Evolutionary conservation across 176 grass and related monocot species (phyloP).

Genomic region (Cocos nucifera): DNA sequence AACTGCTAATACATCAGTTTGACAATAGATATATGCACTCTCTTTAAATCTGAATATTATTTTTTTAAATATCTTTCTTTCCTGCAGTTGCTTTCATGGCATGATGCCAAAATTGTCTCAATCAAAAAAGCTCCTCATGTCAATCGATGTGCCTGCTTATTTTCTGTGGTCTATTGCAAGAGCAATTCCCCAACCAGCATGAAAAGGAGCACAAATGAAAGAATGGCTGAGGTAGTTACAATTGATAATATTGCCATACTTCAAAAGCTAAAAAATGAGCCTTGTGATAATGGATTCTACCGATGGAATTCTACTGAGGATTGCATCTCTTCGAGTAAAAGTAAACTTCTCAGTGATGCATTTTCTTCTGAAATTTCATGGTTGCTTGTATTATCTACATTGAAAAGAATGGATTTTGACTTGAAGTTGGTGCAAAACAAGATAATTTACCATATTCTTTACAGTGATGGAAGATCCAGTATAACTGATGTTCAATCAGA

Average conservation of each 20-base stretch:
- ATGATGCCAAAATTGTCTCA: conserved; percentile 67
- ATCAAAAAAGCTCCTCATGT: conserved; percentile 36
- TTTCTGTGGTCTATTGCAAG: conserved; percentile 41
- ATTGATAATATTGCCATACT: conserved; percentile 50
- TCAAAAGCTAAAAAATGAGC: conserved; percentile 40
- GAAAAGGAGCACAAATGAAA: conserved; percentile 20
- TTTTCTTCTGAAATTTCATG: conserved; percentile 54
- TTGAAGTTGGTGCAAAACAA: conserved; percentile 50
- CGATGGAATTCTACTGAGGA: conserved; percentile 39
- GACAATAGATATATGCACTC: not conserved
- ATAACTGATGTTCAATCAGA: not conserved
- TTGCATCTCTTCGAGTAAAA: conserved; percentile 34
- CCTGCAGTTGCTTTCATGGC: conserved; percentile 34
- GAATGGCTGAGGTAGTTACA: conserved; percentile 27
- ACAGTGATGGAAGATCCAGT: conserved; percentile 14
- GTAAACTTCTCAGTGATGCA: conserved; percentile 45
- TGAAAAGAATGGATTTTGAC: conserved; percentile 57
- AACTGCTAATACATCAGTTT: not conserved
- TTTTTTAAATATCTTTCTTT: not conserved
- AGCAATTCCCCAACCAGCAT: conserved; percentile 25
- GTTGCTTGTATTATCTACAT: conserved; percentile 56
- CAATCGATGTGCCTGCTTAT: conserved; percentile 49
- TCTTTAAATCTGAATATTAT: too few species aligned
- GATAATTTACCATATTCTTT: conserved; percentile 44
- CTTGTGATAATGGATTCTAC: conserved; percentile 27